A percentile compares a stretch with the other conserved stretches of the same genome.
Conservation (phyloP, 2,329 filamentous ascomycete species). For the Ascochyta clinopodiicola region DNA sequence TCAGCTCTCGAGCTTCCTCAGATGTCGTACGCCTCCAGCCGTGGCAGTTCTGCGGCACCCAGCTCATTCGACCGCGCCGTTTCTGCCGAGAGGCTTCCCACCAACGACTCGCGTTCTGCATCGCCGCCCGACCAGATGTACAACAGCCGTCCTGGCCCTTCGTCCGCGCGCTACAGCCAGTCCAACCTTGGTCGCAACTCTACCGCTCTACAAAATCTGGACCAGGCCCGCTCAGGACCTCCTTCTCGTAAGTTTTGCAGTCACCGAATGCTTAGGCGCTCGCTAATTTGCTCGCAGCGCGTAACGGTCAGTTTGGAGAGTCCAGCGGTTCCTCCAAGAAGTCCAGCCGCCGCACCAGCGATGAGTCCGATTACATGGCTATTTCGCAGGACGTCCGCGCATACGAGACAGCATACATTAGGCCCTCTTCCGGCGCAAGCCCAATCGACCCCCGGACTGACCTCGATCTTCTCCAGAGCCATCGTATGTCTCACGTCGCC, state of each 20-base stretch:
- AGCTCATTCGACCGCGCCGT: conserved; percentile 50
- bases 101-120: conserved; percentile 36
- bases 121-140: conserved; percentile 32
- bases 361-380: conserved; percentile 46
- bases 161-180: conserved; percentile 47
- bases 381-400: conserved; percentile 35
- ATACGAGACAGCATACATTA: conserved; percentile 46
- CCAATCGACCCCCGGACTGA: conserved; percentile 45
- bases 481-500: conserved; percentile 58
- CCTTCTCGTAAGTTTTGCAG: conserved; percentile 35
- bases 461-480: conserved; percentile 52
- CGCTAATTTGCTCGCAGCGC: conserved; percentile 28
- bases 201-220: conserved; percentile 41
- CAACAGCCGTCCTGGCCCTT: conserved; percentile 36
- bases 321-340: conserved; percentile 32
- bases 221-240: conserved; percentile 30
- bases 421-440: conserved; percentile 26
- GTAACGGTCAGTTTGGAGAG: conserved; percentile 24
- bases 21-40: conserved; percentile 41
- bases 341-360: conserved; percentile 43
- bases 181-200: conserved; percentile 43
- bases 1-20: conserved; percentile 44
- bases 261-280: neutral
- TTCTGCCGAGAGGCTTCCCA: conserved; percentile 44
- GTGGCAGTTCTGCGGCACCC: conserved; percentile 41